Evolutionary conservation across 495 filamentous ascomycete genomes (phyloP).

Genomic region (Penicillium atrosanguineum): DNA sequence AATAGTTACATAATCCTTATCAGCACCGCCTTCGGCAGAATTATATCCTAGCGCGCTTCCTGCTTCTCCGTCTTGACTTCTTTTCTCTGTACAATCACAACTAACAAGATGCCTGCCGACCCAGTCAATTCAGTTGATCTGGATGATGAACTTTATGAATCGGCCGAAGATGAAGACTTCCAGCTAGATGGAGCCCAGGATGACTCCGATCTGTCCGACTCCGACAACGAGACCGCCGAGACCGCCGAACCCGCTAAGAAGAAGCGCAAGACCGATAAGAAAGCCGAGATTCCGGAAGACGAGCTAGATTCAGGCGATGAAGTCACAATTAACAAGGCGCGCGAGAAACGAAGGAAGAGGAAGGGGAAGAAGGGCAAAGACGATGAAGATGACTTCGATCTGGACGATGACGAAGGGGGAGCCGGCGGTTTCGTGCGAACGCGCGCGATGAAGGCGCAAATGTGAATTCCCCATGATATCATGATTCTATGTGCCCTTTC

Average conservation of each 20-base stretch:
- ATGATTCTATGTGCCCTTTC: conserved; percentile 8
- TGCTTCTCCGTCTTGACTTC: conserved; percentile 1
- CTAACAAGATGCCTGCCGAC: conserved; percentile 30
- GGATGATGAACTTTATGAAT: conserved; percentile 63
- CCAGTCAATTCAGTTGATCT: conserved; percentile 18
- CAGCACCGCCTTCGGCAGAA: conserved; percentile 24
- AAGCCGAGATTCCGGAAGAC: conserved; percentile 24
- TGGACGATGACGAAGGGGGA: conserved; percentile 60
- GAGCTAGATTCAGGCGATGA: conserved; percentile 73
- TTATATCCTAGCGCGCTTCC: conserved; percentile 5
- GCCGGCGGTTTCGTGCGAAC: conserved; percentile 84
- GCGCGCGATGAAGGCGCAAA: conserved; percentile 63
- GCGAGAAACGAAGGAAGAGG: conserved; percentile 52
- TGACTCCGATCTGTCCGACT: conserved; percentile 39
- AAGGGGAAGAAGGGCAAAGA: conserved; percentile 37
- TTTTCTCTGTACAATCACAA: neutral
- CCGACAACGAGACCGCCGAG: conserved; percentile 32
- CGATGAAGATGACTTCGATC: conserved; percentile 51
- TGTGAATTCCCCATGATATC: conserved; percentile 33
- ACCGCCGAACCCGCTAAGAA: conserved; percentile 36
- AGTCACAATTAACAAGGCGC: conserved; percentile 62
- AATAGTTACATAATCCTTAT: conserved; percentile 23
- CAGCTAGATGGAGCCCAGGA: conserved; percentile 57
- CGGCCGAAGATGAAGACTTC: conserved; percentile 74
- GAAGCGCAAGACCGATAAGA: conserved; percentile 37